These are phyloP conservation scores for Phytophthora uliginosa DNA, from an alignment of 352 stramenopile genomes.

Conservation along the genomic window DNA sequence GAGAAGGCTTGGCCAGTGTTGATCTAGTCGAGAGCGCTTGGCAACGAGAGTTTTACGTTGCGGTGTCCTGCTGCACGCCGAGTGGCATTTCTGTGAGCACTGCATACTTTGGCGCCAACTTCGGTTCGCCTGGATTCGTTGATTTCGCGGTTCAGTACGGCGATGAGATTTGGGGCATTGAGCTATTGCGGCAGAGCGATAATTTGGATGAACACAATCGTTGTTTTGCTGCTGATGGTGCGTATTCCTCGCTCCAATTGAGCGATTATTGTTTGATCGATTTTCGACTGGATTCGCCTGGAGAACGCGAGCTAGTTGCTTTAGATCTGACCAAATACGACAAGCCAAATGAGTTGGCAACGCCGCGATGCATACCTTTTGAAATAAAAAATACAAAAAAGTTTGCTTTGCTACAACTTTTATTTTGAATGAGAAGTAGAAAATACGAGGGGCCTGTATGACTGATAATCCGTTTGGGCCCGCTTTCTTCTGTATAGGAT, in stretches of 20 bases:
- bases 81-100: neutral
- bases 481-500: too few species aligned
- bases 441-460: too few species aligned
- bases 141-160: neutral
- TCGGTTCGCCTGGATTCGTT: neutral
- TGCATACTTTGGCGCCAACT: neutral
- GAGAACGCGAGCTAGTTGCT: neutral
- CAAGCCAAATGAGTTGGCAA: too few species aligned
- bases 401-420: too few species aligned
- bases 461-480: too few species aligned
- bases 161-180: neutral
- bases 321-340: neutral
- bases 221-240: too few species aligned
- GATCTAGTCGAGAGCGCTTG: neutral
- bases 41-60: neutral
- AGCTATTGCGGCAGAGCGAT: neutral
- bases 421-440: too few species aligned
- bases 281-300: neutral
- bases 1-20: neutral
- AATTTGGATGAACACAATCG: neutral
- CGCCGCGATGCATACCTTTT: too few species aligned
- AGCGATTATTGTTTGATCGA: neutral
- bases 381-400: too few species aligned
- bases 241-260: neutral
- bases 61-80: neutral